Conservation (phyloP, 257 asterid species). For the Rauvolfia tetraphylla region DNA sequence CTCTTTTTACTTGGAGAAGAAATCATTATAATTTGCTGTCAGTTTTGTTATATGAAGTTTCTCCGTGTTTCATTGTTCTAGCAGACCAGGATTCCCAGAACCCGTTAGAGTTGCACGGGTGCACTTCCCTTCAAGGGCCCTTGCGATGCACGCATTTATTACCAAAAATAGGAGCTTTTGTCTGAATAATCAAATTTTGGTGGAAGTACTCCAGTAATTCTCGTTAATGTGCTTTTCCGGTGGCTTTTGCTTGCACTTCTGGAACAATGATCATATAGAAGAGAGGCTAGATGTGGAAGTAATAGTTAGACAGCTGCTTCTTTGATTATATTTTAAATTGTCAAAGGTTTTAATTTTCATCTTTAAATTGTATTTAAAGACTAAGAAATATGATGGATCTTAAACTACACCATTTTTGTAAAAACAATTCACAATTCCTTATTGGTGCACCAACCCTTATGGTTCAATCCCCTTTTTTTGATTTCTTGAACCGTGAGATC, state of each 20-base stretch:
- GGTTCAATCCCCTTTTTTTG: too few species aligned
- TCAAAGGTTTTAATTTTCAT: not conserved
- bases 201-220: conserved; percentile 59
- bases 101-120: conserved; percentile 47
- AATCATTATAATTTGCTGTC: not conserved
- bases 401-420: not conserved
- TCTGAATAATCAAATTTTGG: conserved; percentile 57
- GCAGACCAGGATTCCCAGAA: conserved; percentile 45
- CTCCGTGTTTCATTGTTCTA: conserved; percentile 7
- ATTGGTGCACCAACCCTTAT: not conserved
- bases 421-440: not conserved
- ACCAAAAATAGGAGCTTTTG: conserved; percentile 72
- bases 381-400: not conserved
- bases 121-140: conserved; percentile 59
- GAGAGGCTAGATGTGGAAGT: conserved; percentile 2
- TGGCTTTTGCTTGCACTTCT: not conserved
- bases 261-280: not conserved
- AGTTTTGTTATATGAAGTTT: conserved; percentile 7
- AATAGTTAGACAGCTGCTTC: conserved; percentile 2
- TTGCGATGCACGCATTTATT: conserved; percentile 66
- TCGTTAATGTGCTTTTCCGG: not conserved
- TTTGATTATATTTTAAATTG: not conserved
- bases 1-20: not conserved
- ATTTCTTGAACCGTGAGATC: too few species aligned
- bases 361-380: not conserved